phyloP scores from a whole-genome alignment of 225 moss, liverwort and hornwort species.

The Polytrichum commune region DNA sequence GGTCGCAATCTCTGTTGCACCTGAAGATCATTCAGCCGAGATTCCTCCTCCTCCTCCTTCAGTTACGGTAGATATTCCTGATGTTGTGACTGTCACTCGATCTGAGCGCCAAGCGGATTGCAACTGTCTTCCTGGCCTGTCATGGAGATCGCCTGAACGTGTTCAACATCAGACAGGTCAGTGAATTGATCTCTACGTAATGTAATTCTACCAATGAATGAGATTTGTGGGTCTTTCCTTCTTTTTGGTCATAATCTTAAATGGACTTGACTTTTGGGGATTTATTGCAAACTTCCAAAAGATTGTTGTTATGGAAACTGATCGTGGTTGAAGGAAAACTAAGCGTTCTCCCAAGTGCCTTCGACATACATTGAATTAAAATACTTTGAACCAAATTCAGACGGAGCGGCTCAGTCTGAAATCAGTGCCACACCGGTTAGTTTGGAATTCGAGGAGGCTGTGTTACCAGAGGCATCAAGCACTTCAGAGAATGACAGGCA shows the following conservation, averaged over 20 bases:
- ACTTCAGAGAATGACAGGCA: constrained; percentile 15
- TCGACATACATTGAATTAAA: too few species aligned
- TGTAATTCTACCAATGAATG: too few species aligned
- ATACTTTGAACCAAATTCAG: neutral
- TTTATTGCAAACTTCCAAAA: too few species aligned
- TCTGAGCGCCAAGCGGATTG: constrained; percentile 39
- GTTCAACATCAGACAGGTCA: constrained; percentile 30
- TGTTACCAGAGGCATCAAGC: constrained; percentile 9
- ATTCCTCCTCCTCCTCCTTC: neutral
- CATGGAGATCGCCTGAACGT: constrained; percentile 31
- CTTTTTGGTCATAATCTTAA: too few species aligned
- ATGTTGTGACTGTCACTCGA: constrained; percentile 16
- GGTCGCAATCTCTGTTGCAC: constrained; percentile 35
- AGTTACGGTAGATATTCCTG: neutral
- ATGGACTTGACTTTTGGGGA: too few species aligned
- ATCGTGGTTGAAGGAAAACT: too few species aligned
- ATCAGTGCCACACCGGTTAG: neutral
- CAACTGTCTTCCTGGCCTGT: constrained; percentile 37
- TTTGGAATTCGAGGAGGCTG: constrained; percentile 8
- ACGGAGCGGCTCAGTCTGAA: neutral
- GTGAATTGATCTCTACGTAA: neutral
- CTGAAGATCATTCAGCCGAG: constrained; percentile 13
- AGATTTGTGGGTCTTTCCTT: too few species aligned
- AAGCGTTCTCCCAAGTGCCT: too few species aligned
- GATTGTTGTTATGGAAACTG: too few species aligned